Base-by-base conservation (phyloP, 441 rosid genomes). In the Arabidopsis hybrid region DNA sequence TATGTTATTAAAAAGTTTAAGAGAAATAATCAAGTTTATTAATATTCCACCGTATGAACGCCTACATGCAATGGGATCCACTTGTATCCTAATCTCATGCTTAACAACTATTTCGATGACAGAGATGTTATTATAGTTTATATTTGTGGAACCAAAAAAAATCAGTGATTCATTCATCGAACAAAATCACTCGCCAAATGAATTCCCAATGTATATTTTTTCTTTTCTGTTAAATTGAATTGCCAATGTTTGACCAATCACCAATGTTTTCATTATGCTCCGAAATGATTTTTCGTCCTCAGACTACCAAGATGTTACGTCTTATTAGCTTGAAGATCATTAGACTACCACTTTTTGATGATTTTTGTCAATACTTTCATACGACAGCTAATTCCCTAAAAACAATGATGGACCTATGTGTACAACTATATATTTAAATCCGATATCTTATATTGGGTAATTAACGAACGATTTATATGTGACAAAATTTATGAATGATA, bases 11-110 rank as follows among this genome's bases (percentile, higher is more conserved):
- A 4, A 18, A 16, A 2, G 0, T 1, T 2, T 16, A 46, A 16
- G 35, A 47, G 1, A 42, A 59, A 35, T 62, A 68, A 36, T 26
- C 35, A 34, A 61, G 21, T 36, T n/a, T n/a, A n/a, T 45, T 38
- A 53, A 38, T 34, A 53, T 42, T 69, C 59, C 29, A 36, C 52
- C 14, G 49, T 75, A 65, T 62, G 79, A 75, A 75, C 65, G 21
- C 50, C 11, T 56, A n/a, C 55, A 3, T 51, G 65, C 36, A 61
- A 9, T 38, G 31, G 70, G 75, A 17, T 45, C 74, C 75, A 62
- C 46, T 75, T 61, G 65, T 62, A 50, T 36, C 65, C 0, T 43
- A 61, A 47, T 43, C 5, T 62, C 79, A 60, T 67, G 73, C 21
- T 50, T 40, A 39, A 56, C 8, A 18, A 3, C 18, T 52, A 2